Percentiles rank a stretch among this genome's conserved stretches.
Evolutionary conservation across 306 rosid genomes (phyloP).

Genomic region (Prunus dulcis): DNA sequence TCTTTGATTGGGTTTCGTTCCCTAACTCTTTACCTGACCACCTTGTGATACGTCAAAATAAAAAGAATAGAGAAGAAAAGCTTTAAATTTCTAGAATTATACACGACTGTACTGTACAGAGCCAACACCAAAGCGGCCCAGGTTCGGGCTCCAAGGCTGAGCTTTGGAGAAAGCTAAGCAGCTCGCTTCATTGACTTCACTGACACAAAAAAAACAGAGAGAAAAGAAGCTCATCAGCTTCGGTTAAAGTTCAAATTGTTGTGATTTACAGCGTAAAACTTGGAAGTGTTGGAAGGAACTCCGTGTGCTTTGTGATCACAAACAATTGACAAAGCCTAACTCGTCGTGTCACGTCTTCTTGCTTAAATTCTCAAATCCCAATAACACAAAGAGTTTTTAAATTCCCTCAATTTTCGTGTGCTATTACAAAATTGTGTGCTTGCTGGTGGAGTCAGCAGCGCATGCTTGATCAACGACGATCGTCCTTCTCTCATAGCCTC

Average conservation of each 20-base stretch:
- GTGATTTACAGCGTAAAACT: conserved; percentile 13
- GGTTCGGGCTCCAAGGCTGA: conserved; percentile 15
- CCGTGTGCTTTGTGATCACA: conserved; percentile 15
- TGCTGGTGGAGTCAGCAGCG: not conserved
- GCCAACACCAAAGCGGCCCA: not conserved
- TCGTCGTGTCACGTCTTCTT: not conserved
- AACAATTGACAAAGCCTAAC: conserved; percentile 6
- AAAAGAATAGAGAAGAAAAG: no score
- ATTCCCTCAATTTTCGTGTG: not conserved
- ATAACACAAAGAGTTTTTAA: not conserved
- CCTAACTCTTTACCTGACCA: no score
- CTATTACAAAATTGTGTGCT: no score
- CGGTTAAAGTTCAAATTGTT: conserved; percentile 22
- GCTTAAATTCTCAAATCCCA: not conserved
- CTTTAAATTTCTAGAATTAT: no score
- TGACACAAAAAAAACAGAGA: no score
- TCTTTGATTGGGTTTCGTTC: no score
- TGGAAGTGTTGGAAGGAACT: conserved; percentile 12
- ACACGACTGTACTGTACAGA: no score
- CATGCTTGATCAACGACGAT: conserved; percentile 33
- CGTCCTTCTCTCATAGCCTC: conserved; percentile 42
- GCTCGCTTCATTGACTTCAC: conserved; percentile 5
- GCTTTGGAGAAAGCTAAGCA: conserved; percentile 13
- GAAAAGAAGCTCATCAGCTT: conserved; percentile 7
- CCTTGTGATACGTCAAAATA: no score